Conservation (phyloP, 2,329 filamentous ascomycete species). For the Xylariaceae sp. region DNA sequence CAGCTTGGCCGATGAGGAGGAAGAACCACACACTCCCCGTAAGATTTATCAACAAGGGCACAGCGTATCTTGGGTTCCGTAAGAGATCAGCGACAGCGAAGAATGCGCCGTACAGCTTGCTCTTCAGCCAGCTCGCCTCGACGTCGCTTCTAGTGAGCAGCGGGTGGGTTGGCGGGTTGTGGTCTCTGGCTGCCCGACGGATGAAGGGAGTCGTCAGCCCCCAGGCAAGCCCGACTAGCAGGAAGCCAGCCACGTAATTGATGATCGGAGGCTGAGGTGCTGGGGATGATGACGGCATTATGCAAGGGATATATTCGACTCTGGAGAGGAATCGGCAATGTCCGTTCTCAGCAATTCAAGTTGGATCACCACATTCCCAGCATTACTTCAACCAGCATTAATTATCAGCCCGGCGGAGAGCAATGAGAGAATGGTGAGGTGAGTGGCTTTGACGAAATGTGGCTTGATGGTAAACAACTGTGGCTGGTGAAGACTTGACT, state of each 20-base stretch:
- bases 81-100: slow-evolving; percentile 82
- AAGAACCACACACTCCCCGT: slow-evolving; percentile 98
- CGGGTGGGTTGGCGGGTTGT: slow-evolving; percentile 67
- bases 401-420: too few relatives aligned
- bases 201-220: slow-evolving; percentile 93
- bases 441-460: too few relatives aligned
- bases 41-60: slow-evolving; percentile 85
- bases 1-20: slow-evolving; percentile 87
- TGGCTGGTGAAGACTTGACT: too few relatives aligned
- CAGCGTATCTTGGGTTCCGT: slow-evolving; percentile 79
- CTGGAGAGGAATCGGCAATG: background rate
- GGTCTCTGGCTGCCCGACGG: slow-evolving; percentile 79
- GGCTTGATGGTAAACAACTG: too few relatives aligned
- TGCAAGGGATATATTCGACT: background rate
- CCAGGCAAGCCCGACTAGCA: slow-evolving; percentile 91
- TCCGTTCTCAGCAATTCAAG: background rate
- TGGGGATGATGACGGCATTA: slow-evolving; percentile 33
- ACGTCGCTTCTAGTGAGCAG: slow-evolving; percentile 58
- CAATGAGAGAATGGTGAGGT: too few relatives aligned
- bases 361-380: background rate
- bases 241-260: slow-evolving; percentile 87
- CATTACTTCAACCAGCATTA: too few relatives aligned
- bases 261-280: slow-evolving; percentile 59
- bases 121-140: slow-evolving; percentile 63
- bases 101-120: slow-evolving; percentile 67